Evolutionary conservation across 164 flowering plant genomes (phyloP).

Genomic region (Kingdonia uniflora): DNA sequence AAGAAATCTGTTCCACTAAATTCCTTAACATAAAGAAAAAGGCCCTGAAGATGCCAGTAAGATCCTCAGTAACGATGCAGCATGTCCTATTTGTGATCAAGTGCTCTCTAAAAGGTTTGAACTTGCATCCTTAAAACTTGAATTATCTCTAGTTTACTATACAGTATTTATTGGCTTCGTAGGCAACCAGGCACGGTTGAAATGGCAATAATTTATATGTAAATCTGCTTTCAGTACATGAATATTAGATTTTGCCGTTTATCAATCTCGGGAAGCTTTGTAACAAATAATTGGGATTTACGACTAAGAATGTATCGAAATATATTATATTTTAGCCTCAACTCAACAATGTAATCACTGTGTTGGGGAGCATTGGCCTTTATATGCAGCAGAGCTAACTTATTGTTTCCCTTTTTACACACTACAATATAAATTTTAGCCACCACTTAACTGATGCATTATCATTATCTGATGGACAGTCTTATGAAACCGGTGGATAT

Average conservation of each 20-base stretch:
- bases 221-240: background rate
- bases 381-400: background rate
- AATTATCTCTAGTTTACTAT: background rate
- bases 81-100: constrained; percentile 96
- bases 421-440: background rate
- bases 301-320: too few relatives aligned
- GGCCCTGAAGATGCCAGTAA: constrained; percentile 93
- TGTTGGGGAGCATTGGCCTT: background rate
- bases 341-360: background rate
- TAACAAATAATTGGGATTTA: too few relatives aligned
- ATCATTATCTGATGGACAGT: constrained; percentile 32
- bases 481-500: constrained; percentile 88
- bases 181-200: background rate
- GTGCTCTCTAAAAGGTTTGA: constrained; percentile 87
- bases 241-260: background rate
- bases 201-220: background rate
- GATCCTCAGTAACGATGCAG: constrained; percentile 81
- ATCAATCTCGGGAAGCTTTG: background rate
- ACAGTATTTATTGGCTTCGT: too few relatives aligned
- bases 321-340: background rate
- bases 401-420: background rate
- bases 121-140: background rate
- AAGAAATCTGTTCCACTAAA: background rate
- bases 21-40: constrained; percentile 37
- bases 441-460: background rate